A percentile compares a stretch with the other conserved stretches of the same genome.
These are phyloP conservation scores for Wickerhamiella sergipiensis DNA, from an alignment of 805 yeast species.

Conservation along the genomic window DNA sequence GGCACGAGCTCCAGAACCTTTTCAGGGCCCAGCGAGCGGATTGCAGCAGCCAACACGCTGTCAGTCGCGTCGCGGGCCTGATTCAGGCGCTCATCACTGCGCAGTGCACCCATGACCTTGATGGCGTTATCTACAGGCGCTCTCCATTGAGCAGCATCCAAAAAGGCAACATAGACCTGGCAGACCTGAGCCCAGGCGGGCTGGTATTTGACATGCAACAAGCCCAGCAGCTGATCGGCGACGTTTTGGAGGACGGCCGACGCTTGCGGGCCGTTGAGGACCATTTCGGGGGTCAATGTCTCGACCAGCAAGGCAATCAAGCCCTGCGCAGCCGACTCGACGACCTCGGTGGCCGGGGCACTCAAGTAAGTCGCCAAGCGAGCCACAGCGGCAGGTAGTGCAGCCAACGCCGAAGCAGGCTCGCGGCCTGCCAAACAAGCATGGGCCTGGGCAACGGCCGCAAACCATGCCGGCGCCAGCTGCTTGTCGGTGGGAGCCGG, in stretches of 20 bases:
- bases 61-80: conserved; percentile 66
- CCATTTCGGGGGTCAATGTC: conserved; percentile 44
- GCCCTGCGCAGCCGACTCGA: conserved; percentile 73
- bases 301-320: conserved; percentile 63
- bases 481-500: conserved; percentile 76
- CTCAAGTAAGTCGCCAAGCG: conserved; percentile 50
- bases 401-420: conserved; percentile 38
- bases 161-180: conserved; percentile 48
- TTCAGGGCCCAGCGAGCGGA: conserved; percentile 77
- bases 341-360: conserved; percentile 51
- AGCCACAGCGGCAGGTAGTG: conserved; percentile 43
- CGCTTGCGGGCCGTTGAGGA: conserved; percentile 37
- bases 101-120: conserved; percentile 69
- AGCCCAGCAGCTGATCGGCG: conserved; percentile 41
- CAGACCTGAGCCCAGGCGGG: conserved; percentile 63
- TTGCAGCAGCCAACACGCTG: conserved; percentile 62
- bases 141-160: conserved; percentile 49
- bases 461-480: conserved; percentile 88
- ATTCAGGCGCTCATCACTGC: conserved; percentile 60
- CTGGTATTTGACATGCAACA: conserved; percentile 61
- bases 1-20: conserved; percentile 64
- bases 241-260: conserved; percentile 28
- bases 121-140: conserved; percentile 57
- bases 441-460: conserved; percentile 77
- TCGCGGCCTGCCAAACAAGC: conserved; percentile 40